A percentile compares a stretch with the other conserved stretches of the same genome.
phyloP scores from a whole-genome alignment of 495 filamentous ascomycete genomes.

The Penicillium tannophilum region DNA sequence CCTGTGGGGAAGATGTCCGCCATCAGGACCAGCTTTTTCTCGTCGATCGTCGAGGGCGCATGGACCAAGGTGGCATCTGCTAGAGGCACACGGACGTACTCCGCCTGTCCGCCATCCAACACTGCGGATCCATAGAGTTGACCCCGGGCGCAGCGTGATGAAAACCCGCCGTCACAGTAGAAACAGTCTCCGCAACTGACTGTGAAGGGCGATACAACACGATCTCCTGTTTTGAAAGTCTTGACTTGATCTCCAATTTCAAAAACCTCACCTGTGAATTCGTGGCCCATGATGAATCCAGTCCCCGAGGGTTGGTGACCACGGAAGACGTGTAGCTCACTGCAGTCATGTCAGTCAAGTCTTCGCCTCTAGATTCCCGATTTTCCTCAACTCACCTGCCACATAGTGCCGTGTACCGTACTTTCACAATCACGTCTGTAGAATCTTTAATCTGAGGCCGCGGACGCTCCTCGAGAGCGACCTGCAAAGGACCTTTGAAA shows the following conservation, averaged over 20 bases:
- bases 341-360: slow-evolving; percentile 1
- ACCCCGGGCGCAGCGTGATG: slow-evolving; percentile 61
- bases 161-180: slow-evolving; percentile 63
- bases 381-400: slow-evolving; percentile 66
- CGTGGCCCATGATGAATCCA: slow-evolving; percentile 64
- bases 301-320: slow-evolving; percentile 48
- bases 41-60: slow-evolving; percentile 68
- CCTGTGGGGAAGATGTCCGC: slow-evolving; percentile 69
- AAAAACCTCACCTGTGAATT: slow-evolving; percentile 30
- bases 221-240: slow-evolving; percentile 62
- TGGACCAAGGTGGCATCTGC: slow-evolving; percentile 77
- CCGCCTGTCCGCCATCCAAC: slow-evolving; percentile 84
- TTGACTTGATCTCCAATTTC: slow-evolving; percentile 34
- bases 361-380: too few relatives aligned
- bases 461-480: slow-evolving; percentile 46
- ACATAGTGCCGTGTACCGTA: slow-evolving; percentile 81
- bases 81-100: slow-evolving; percentile 80
- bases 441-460: slow-evolving; percentile 60
- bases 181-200: slow-evolving; percentile 69
- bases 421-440: slow-evolving; percentile 80
- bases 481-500: slow-evolving; percentile 38
- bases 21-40: slow-evolving; percentile 70
- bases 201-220: slow-evolving; percentile 64
- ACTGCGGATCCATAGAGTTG: slow-evolving; percentile 68
- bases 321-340: slow-evolving; percentile 34